These are phyloP conservation scores for Lachnellula occidentalis DNA, from an alignment of 2,329 filamentous ascomycete genomes.

Conservation along the genomic window DNA sequence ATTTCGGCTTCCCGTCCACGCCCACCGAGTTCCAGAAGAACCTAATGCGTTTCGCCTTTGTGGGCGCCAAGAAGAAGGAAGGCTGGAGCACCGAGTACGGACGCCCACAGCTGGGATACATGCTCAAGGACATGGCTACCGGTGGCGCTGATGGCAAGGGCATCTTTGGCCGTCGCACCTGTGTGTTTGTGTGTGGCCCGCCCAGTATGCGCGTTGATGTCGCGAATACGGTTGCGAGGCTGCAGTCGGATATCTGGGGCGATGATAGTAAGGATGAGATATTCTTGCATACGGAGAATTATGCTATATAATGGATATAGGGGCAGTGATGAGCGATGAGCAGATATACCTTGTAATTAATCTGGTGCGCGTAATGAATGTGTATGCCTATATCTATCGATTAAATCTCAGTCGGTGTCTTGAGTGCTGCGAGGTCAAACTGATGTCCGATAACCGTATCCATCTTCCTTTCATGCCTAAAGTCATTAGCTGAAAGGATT, in stretches of 20 bases:
- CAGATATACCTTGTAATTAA: not conserved
- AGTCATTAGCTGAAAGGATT: no score
- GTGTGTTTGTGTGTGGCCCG: conserved; percentile 90
- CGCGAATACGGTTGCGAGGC: conserved; percentile 72
- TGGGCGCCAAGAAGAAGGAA: conserved; percentile 63
- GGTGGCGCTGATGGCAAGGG: conserved; percentile 61
- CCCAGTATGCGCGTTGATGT: conserved; percentile 83
- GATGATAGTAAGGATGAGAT: conserved; percentile 79
- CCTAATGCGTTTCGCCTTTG: conserved; percentile 84
- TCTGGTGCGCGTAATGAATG: not conserved
- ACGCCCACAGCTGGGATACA: conserved; percentile 78
- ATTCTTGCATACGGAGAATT: conserved; percentile 92
- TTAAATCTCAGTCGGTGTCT: no score
- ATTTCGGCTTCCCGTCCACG: conserved; percentile 77
- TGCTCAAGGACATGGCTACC: conserved; percentile 76
- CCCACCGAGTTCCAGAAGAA: conserved; percentile 86
- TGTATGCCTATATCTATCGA: not conserved
- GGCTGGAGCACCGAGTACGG: conserved; percentile 93
- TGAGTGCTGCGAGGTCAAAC: no score
- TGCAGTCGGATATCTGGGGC: conserved; percentile 80
- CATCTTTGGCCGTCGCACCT: conserved; percentile 72
- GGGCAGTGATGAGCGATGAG: not conserved
- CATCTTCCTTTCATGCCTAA: no score
- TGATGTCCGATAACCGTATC: no score
- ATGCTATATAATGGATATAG: conserved; percentile 59